phyloP scores from a whole-genome alignment of 2,329 filamentous ascomycete species.

The Lomentospora prolificans region DNA sequence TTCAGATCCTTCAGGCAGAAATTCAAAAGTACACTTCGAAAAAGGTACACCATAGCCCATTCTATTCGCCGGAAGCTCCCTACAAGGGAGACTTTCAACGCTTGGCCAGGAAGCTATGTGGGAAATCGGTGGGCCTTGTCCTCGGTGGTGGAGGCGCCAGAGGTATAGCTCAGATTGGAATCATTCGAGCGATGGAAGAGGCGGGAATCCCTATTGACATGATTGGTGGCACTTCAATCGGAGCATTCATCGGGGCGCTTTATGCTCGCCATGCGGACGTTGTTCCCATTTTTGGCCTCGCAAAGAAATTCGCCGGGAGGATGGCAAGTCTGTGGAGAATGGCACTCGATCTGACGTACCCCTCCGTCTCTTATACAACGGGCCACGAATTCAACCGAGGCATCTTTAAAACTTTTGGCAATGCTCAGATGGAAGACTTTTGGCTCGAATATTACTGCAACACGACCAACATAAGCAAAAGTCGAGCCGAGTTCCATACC shows the following conservation, averaged over 20 bases:
- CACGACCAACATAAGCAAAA: constrained; percentile 97
- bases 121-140: constrained; percentile 88
- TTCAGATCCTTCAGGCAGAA: constrained; percentile 90
- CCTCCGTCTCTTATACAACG: constrained; percentile 92
- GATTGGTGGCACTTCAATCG: constrained; percentile 91
- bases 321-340: constrained; percentile 99
- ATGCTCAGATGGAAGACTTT: constrained; percentile 96
- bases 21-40: constrained; percentile 97
- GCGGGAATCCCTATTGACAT: constrained; percentile 94
- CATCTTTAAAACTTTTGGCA: constrained; percentile 96
- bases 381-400: constrained; percentile 98
- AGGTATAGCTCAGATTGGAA: constrained; percentile 85
- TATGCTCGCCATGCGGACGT: constrained; percentile 95
- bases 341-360: constrained; percentile 89
- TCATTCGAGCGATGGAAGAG: constrained; percentile 91
- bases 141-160: constrained; percentile 88
- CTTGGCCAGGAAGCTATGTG: constrained; percentile 78
- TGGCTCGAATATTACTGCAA: constrained; percentile 99
- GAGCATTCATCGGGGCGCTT: constrained; percentile 85
- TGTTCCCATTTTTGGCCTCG: constrained; percentile 90
- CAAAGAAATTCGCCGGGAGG: constrained; percentile 95
- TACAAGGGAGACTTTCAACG: constrained; percentile 97
- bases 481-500: constrained; percentile 82
- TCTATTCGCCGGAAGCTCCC: constrained; percentile 84
- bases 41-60: constrained; percentile 76